Evolutionary conservation across 495 filamentous ascomycete genomes (phyloP).

Genomic region (Bryoglossum gracile): DNA sequence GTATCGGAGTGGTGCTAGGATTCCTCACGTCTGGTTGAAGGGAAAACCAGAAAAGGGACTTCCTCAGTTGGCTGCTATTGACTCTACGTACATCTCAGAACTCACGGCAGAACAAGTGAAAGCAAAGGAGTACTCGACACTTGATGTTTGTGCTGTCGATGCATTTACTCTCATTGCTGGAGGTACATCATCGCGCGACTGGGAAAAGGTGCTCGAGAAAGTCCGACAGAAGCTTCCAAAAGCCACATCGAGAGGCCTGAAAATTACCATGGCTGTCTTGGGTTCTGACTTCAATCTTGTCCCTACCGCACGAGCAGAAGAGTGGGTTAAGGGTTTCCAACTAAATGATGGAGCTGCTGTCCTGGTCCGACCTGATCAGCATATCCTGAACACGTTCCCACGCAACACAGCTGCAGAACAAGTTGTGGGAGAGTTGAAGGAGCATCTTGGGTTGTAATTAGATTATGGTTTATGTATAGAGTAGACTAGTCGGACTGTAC

Average conservation of each 20-base stretch:
- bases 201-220: not conserved
- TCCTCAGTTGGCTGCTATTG: conserved; percentile 20
- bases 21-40: conserved; percentile 31
- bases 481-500: too few relatives aligned
- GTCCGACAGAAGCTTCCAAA: conserved; percentile 4
- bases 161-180: conserved; percentile 26
- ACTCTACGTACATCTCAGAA: conserved; percentile 28
- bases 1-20: conserved; percentile 26
- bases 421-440: not conserved
- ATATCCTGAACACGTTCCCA: conserved; percentile 25
- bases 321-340: conserved; percentile 22
- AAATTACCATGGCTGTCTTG: conserved; percentile 4
- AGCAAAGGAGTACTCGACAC: conserved; percentile 26
- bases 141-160: conserved; percentile 29
- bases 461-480: too few relatives aligned
- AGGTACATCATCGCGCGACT: not conserved
- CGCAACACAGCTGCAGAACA: not conserved
- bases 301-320: not conserved
- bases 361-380: conserved; percentile 33
- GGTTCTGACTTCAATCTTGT: conserved; percentile 22
- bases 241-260: not conserved
- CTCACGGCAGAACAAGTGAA: conserved; percentile 17
- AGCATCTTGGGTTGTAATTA: not conserved
- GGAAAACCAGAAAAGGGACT: not conserved
- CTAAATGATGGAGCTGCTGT: conserved; percentile 23